A percentile compares a stretch with the other conserved stretches of the same genome.
These are phyloP conservation scores for Collybiopsis confluens DNA, from an alignment of 768 basidiomycete genomes.

Conservation along the genomic window DNA sequence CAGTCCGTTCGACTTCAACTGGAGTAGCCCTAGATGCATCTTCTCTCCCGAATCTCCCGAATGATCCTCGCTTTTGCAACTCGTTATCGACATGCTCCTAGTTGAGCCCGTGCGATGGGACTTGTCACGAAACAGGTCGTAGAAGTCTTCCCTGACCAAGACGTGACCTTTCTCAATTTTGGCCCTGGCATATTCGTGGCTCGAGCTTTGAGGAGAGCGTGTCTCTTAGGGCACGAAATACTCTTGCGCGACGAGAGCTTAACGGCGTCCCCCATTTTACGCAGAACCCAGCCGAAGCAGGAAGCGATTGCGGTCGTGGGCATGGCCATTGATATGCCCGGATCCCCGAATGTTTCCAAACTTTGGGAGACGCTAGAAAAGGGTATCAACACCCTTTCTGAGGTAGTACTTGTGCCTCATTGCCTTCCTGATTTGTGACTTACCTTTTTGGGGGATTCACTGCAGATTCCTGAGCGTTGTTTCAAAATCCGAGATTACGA, in stretches of 20 bases:
- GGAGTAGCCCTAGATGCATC: constrained; percentile 31
- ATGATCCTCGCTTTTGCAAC: constrained; percentile 30
- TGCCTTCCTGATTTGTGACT: background rate
- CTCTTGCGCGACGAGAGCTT: background rate
- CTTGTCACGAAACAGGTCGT: constrained; percentile 28
- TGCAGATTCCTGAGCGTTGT: constrained; percentile 57
- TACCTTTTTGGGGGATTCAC: background rate
- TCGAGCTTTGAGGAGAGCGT: constrained; percentile 32
- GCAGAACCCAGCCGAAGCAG: constrained; percentile 21
- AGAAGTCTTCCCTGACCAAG: constrained; percentile 17
- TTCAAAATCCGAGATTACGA: constrained; percentile 44
- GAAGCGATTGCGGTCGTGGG: constrained; percentile 68
- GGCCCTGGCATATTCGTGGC: constrained; percentile 42
- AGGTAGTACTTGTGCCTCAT: constrained; percentile 32
- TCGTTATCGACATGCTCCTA: constrained; percentile 47
- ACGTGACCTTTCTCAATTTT: constrained; percentile 40
- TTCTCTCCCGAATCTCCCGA: constrained; percentile 10
- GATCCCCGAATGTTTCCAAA: constrained; percentile 40
- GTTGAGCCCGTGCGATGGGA: constrained; percentile 53
- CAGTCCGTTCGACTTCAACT: constrained; percentile 42
- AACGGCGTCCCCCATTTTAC: background rate
- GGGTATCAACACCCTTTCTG: constrained; percentile 51
- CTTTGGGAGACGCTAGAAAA: constrained; percentile 60
- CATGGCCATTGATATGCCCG: constrained; percentile 62
- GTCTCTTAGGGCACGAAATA: constrained; percentile 4